Evolutionary conservation across 2,329 filamentous ascomycete species (phyloP).

Genomic region (Colletotrichum brevisporum): DNA sequence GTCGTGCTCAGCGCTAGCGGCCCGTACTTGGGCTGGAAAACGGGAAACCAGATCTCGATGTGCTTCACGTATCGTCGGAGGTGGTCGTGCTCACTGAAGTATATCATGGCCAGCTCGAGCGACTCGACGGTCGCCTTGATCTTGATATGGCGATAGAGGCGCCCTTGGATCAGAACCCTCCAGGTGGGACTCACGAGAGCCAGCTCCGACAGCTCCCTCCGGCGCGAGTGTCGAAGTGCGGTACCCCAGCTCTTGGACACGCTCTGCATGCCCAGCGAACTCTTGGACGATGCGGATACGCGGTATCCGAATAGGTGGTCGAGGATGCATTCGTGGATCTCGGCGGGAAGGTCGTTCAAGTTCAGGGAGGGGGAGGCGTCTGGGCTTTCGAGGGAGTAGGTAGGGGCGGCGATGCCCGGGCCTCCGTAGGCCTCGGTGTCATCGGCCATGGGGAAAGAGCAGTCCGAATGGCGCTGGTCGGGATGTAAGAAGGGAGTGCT

Average conservation of each 20-base stretch:
- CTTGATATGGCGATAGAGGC: constrained; percentile 83
- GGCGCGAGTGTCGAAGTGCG: constrained; percentile 75
- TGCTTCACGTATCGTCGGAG: constrained; percentile 77
- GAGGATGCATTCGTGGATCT: constrained; percentile 80
- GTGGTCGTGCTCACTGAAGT: constrained; percentile 72
- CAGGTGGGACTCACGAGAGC: constrained; percentile 75
- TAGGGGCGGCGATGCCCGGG: constrained; percentile 45
- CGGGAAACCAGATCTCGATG: constrained; percentile 83
- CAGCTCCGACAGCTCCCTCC: constrained; percentile 76
- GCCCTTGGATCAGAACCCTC: constrained; percentile 77
- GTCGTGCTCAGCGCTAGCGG: constrained; percentile 59
- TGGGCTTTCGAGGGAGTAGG: constrained; percentile 39
- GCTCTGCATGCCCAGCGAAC: constrained; percentile 66
- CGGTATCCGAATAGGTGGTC: constrained; percentile 80
- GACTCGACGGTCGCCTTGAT: constrained; percentile 78
- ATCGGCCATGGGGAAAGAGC: constrained; percentile 49
- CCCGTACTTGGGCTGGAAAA: constrained; percentile 73
- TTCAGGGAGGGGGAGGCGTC: constrained; percentile 42
- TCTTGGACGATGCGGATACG: constrained; percentile 71
- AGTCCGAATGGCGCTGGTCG: constrained; percentile 62
- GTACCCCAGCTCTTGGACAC: constrained; percentile 74
- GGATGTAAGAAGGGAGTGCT: constrained; percentile 73
- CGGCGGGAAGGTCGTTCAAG: constrained; percentile 71
- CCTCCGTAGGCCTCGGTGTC: constrained; percentile 47
- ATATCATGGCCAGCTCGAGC: constrained; percentile 70